Evolutionary conservation across 2,329 filamentous ascomycete genomes (phyloP), one percentile per base, ranked within the genome.

Genomic region (Monilinia fructicola): DNA sequence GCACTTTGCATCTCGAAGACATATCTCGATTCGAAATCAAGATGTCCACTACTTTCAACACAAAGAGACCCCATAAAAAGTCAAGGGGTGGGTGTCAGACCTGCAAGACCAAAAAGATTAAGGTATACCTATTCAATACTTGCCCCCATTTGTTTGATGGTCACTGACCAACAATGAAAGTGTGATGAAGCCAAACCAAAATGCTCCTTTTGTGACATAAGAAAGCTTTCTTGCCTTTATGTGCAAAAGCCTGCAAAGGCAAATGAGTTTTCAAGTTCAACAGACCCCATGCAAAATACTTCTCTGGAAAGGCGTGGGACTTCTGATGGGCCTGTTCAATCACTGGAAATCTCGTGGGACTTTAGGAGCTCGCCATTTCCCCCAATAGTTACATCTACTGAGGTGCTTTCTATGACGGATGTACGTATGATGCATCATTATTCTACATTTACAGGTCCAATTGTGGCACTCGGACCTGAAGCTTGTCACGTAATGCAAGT

Each of bases 1-100:
- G 4, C 12, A 35, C 12, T 48, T 61, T 48, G 10, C n/a, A 2
- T 10, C 7, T n/a, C 21, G 23, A 40, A 40, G 44, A 38, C 16
- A 18, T 26, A 50, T 12, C 4, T 26, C 7, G 28, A 21, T 21
- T 38, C n/a, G n/a, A 21, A 48, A 40, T 54, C 31, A n/a, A 50
- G n/a, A 59, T 65, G 54, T 2, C 56, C 9, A 50, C 40, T 26
- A 66, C 70, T 23, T 74, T 74, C 64, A 68, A 72, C 7, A 70
- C 73, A 7, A 76, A 75, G 65, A 65, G 74, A 62, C 70, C 73
- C 23, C 74, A 76, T 62, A 75, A 73, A 64, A 76, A 76, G 67
- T 74, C 73, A 10, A 73, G 74, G 64, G 72, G 65, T 16, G 74
- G 74, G 7, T 76, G 74, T 63, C 65, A 66, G 38, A 73, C 72